phyloP scores from a whole-genome alignment of 2,329 filamentous ascomycete genomes.

The Colletotrichum gigasporum region DNA sequence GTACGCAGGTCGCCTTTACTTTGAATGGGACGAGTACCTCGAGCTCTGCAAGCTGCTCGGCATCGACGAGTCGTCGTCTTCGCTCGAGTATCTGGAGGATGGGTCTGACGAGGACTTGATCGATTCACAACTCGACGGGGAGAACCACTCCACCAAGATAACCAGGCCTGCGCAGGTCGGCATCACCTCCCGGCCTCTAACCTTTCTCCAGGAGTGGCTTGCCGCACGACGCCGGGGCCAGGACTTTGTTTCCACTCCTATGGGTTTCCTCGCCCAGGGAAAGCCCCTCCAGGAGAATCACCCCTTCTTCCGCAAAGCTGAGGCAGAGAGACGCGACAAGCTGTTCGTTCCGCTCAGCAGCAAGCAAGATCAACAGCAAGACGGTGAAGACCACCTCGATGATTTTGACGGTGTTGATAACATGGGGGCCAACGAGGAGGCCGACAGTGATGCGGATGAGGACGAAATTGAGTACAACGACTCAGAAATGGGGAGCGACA shows the following conservation, averaged over 20 bases:
- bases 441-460: conserved; percentile 22
- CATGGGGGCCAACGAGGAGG: conserved; percentile 23
- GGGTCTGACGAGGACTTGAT: not conserved
- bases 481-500: conserved; percentile 17
- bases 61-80: conserved; percentile 31
- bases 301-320: conserved; percentile 56
- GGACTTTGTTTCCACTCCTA: conserved; percentile 67
- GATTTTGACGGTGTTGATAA: conserved; percentile 20
- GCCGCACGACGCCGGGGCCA: conserved; percentile 62
- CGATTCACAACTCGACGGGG: not conserved
- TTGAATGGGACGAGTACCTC: conserved; percentile 58
- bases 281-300: conserved; percentile 57
- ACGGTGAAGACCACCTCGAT: not conserved
- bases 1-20: conserved; percentile 68
- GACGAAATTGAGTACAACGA: conserved; percentile 31
- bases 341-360: conserved; percentile 2
- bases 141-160: not conserved
- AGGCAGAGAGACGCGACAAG: conserved; percentile 22
- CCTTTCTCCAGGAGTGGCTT: conserved; percentile 67
- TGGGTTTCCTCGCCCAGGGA: conserved; percentile 65
- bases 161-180: not conserved
- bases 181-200: conserved; percentile 47
- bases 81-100: conserved; percentile 2
- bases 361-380: not conserved
- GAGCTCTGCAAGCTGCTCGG: conserved; percentile 44